These are phyloP conservation scores for Ophidiomyces ophidiicola DNA, from an alignment of 2,329 filamentous ascomycete genomes.

Conservation along the genomic window DNA sequence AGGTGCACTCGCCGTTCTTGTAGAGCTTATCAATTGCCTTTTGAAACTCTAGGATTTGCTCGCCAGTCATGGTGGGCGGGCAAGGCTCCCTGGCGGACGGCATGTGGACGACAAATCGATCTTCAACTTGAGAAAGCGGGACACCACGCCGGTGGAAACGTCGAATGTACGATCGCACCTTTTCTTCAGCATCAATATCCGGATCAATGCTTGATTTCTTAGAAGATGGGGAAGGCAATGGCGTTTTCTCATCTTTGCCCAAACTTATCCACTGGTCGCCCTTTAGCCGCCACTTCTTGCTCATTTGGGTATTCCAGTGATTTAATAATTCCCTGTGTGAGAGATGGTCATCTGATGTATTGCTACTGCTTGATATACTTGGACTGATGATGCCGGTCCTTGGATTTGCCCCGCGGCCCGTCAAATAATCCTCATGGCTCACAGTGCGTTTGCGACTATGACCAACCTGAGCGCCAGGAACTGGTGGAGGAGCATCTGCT, in stretches of 20 bases:
- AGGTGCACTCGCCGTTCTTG: slow-evolving; percentile 22
- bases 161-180: slow-evolving; percentile 11
- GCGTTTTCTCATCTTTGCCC: slow-evolving; percentile 20
- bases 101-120: slow-evolving; percentile 35
- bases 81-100: slow-evolving; percentile 33
- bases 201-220: not conserved
- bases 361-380: slow-evolving; percentile 19
- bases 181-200: slow-evolving; percentile 3
- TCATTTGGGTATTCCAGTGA: slow-evolving; percentile 11
- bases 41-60: slow-evolving; percentile 32
- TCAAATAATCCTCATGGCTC: slow-evolving; percentile 26
- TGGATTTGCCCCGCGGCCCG: slow-evolving; percentile 24
- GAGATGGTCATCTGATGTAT: slow-evolving; percentile 16
- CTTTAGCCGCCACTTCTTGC: slow-evolving; percentile 24
- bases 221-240: slow-evolving; percentile 13
- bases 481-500: not conserved
- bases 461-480: not conserved
- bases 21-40: slow-evolving; percentile 26
- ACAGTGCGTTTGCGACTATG: slow-evolving; percentile 12
- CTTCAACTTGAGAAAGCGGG: slow-evolving; percentile 28
- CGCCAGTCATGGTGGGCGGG: slow-evolving; percentile 29
- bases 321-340: slow-evolving; percentile 13
- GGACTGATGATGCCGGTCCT: slow-evolving; percentile 30
- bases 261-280: slow-evolving; percentile 28
- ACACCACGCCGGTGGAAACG: slow-evolving; percentile 23